Evolutionary conservation across 495 filamentous ascomycete species (phyloP), one percentile per base, ranked within the genome.

Genomic region (Amphirosellinia nigrospora): DNA sequence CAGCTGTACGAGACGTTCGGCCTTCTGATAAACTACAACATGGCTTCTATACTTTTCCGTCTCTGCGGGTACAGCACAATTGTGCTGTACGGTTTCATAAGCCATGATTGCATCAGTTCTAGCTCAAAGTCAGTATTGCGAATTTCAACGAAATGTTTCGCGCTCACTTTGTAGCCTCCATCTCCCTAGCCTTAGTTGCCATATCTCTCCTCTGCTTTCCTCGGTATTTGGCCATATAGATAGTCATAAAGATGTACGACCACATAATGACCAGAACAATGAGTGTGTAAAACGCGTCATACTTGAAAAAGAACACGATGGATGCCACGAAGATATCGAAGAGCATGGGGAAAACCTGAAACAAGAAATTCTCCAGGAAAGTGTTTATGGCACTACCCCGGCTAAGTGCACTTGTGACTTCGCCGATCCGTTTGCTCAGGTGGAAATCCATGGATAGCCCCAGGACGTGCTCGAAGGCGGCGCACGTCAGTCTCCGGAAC

Each of bases 331-430:
- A 83, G 21, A 96, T 84, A 81, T 96, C 93, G 59, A 94, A 82
- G 53, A 96, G 76, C 92, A 94, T 95, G 1, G 93, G 93, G 23
- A 93, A 83, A 6, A 96, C 90, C 73, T 91, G 88, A 76, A 95
- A 95, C 8, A 93, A 93, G 62, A 94, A 86, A 73, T 92, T 90
- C 74, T 94, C 92, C 34, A 96, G 82, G 79, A 96, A 96, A 4
- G 89, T 94, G 69, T 95, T 95, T 80, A 96, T 94, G 5, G 92
- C 90, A 73, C 86, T 91, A 50, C 93, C 93, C 71, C 95, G 95
- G 76, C 91, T 94, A 56, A 96, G 80, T 11, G 93, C 93, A 32
- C 91, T 94, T 32, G 94, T 80, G 23, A 96, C 92, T 76, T 96
- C 93, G 28, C 93, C 93, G 5, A 93, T 94, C 77, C 91, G 92